Evolutionary conservation across 106 monocot genomes (phyloP), one percentile per base, ranked within the genome.

Genomic region (Allium fistulosum): DNA sequence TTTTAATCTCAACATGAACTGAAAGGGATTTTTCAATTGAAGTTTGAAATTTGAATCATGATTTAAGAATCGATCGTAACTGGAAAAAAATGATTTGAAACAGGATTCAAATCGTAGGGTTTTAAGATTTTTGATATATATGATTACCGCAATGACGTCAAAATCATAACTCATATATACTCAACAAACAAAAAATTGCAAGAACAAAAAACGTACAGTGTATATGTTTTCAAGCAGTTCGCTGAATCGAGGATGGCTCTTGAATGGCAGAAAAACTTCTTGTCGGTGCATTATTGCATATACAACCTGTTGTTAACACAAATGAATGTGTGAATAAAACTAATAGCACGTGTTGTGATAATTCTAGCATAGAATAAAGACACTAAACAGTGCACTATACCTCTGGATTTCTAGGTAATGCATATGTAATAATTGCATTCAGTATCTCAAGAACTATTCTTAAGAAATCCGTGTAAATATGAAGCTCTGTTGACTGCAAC

Each of bases 241-340:
- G 72, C 78, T 82, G 61, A 99, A 99, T 47, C 87, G 86, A 76
- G 92, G 87, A 84, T 99, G 97, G 78, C 73, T 87, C 74, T 90
- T 93, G 73, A 99, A 99, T 67, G 92, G 97, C 46, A 82, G 84
- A 74, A 99, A 99, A 11, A 99, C 75, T 66, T 92, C 92, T 57
- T 92, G 97, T 12, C 90, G 75, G 52, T 90, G 97, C 97, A 99
- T 77, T 75, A 99, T 72, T 62, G 97, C 97, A 85, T 99, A 99
- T 51, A 99, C 87, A 61, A 97, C 92, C 97, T 97, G 68, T 69
- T 65, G 10, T 52, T 49, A 67, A 75, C 26, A 70, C 26, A 58
- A 12, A 55, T n/a, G 48, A 58, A 4, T 37, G 37, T 37, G 37
- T 37, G 37, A 37, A 37, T 37, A 37, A 37, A 37, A 37, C 37